Percentiles rank a stretch among this genome's conserved stretches.
These are phyloP conservation scores for Talaromyces wortmannii DNA, from an alignment of 495 filamentous ascomycete species.

Conservation along the genomic window DNA sequence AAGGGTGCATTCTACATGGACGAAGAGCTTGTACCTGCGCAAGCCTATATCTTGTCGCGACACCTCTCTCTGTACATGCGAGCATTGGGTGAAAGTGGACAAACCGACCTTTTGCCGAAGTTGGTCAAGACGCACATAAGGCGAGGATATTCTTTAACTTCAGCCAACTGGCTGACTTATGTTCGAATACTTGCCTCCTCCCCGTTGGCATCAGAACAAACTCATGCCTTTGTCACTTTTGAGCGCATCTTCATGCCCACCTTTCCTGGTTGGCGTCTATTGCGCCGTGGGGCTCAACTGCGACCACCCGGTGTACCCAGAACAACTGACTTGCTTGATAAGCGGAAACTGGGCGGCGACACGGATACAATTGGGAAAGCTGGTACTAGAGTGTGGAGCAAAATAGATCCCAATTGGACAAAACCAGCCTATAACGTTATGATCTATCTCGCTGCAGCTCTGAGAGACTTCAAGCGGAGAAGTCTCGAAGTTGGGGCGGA, in stretches of 20 bases:
- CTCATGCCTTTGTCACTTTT: slow-evolving; percentile 58
- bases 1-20: neutral
- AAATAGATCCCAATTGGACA: slow-evolving; percentile 30
- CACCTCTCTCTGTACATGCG: slow-evolving; percentile 56
- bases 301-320: slow-evolving; percentile 21
- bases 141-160: slow-evolving; percentile 61
- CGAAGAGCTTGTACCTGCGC: slow-evolving; percentile 38
- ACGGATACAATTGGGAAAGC: slow-evolving; percentile 20
- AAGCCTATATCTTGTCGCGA: slow-evolving; percentile 50
- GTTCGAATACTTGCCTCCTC: slow-evolving; percentile 43
- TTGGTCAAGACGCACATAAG: slow-evolving; percentile 43
- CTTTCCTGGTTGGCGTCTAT: slow-evolving; percentile 62
- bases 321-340: slow-evolving; percentile 17
- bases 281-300: slow-evolving; percentile 22
- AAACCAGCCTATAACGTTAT: slow-evolving; percentile 48
- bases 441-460: slow-evolving; percentile 43
- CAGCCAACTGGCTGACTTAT: slow-evolving; percentile 44
- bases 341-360: slow-evolving; percentile 9
- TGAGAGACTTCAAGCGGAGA: slow-evolving; percentile 33
- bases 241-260: slow-evolving; percentile 67
- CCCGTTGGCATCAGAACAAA: slow-evolving; percentile 17
- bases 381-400: slow-evolving; percentile 24
- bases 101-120: slow-evolving; percentile 37
- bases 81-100: slow-evolving; percentile 38
- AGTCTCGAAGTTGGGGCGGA: slow-evolving; percentile 20